Evolutionary conservation across 768 basidiomycete genomes (phyloP), one percentile per base, ranked within the genome.

Genomic region (Mycena rebaudengoi): DNA sequence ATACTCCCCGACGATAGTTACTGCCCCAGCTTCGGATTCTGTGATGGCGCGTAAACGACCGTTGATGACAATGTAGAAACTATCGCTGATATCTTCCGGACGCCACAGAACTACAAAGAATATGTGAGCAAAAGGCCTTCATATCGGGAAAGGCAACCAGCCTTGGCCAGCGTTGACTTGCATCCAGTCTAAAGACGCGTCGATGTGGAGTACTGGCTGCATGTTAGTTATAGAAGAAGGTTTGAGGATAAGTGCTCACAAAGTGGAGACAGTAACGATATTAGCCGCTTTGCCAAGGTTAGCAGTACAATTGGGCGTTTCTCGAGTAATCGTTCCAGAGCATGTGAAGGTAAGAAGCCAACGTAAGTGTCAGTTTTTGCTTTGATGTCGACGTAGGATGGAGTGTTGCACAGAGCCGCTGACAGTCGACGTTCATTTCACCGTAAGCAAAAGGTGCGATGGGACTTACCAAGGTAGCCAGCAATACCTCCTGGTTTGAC

Each of bases 281-380:
- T 95, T 26, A 99, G 79, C n/a, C 98, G 88, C 75, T 99, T 99
- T 0, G 97, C 95, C 25, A 99, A 82, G 0, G 98, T 99, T 14
- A 99, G 80, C 12, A 99, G 83, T 3, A 99, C 98, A 54, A 99
- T 99, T 2, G 98, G 98, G 46, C 93, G 85, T 69, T 96, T 91
- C 76, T 99, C 98, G 40, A 99, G 84, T 56, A 99, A 83, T 23
- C 92, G 83, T 72, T 99, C 95, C 57, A 99, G 79, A 7, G 97
- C 91, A 71, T 91, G 86, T 3, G 92, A 88, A 1, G 98, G 94
- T 28, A 99, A 76, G 76, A 97, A 97, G 0, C 98, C 98, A 66
- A 99, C 98, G 70, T 97, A 99, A n/a, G 91, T 92, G 73, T 99
- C 97, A 0, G 96, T 99, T 80, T 98, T 99, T 5, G 98, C 96